Evolutionary conservation across 2,329 filamentous ascomycete genomes (phyloP), one percentile per base, ranked within the genome.

Genomic region (Pezicula rhizophila): DNA sequence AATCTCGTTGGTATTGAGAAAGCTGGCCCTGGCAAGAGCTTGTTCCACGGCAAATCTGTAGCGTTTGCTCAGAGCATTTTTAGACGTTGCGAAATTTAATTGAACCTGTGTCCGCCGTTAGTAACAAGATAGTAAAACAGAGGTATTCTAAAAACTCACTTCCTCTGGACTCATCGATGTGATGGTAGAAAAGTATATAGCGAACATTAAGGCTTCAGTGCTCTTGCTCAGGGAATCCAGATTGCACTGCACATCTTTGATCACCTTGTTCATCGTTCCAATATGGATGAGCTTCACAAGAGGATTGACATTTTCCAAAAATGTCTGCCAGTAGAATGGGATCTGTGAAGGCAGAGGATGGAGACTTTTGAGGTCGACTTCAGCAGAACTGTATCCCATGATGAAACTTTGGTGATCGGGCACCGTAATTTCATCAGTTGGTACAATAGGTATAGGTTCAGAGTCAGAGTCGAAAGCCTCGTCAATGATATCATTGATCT

Each of bases 301-400:
- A 0, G 85, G 83, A 58, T 90, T 84, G 8, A 90, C 84, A 46
- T 87, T 88, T 55, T 88, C 82, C 53, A 83, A 77, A 65, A 80
- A 90, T 10, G 82, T 73, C 44, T 81, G 76, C 85, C 86, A 89
- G 48, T 88, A 79, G 43, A 79, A 78, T 0, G 74, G 75, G 43
- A 86, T 82, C 53, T 85, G 82, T 1, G 80, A 79, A 1, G 82
- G 76, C 0, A 81, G 60, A 2, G 86, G 86, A 57, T 89, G 85
- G 12, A 86, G 69, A 38, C 74, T 70, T 15, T 75, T 68, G 54
- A 89, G 69, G 56, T 89, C 79, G 23, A 88, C 81, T 54, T 79
- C 80, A n/a, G 78, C 75, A 1, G 85, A 89, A 52, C 78, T 82
- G 63, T 87, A 87, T 7, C 85, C 85, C 53, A 90, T 78, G 23